Conservation (phyloP, 192 early-diverging fungal species). For the Cetraspora pellucida region DNA sequence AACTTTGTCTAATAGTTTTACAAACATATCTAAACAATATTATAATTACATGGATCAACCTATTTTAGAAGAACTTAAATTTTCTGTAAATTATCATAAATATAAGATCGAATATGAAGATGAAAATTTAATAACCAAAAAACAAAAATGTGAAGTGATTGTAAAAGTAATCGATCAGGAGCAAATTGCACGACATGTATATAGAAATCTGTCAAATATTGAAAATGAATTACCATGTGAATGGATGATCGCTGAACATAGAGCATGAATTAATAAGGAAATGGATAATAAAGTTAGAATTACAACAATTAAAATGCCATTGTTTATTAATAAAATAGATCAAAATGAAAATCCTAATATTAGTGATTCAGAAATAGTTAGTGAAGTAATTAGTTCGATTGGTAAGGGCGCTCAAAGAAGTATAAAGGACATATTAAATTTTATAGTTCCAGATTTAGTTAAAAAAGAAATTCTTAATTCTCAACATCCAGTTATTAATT, state of each 20-base stretch:
- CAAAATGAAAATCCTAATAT: neutral
- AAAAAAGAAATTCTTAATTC: neutral
- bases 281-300: neutral
- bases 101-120: neutral
- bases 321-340: too few species aligned
- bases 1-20: neutral
- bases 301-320: neutral
- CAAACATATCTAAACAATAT: neutral
- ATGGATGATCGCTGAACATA: neutral
- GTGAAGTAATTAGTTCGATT: conserved; percentile 2
- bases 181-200: neutral
- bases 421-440: neutral
- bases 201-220: neutral
- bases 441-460: neutral
- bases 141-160: neutral
- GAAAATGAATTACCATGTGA: neutral
- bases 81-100: neutral
- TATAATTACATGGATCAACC: neutral
- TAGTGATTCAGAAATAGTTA: neutral
- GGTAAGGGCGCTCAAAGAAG: neutral
- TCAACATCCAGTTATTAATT: conserved; percentile 6
- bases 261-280: neutral
- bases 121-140: neutral
- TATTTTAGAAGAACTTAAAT: neutral
- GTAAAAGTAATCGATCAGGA: neutral